A percentile compares a stretch with the other conserved stretches of the same genome.
These are phyloP conservation scores for Pseudozyma pruni DNA, from an alignment of 1,284 basidiomycete genomes.

Conservation along the genomic window DNA sequence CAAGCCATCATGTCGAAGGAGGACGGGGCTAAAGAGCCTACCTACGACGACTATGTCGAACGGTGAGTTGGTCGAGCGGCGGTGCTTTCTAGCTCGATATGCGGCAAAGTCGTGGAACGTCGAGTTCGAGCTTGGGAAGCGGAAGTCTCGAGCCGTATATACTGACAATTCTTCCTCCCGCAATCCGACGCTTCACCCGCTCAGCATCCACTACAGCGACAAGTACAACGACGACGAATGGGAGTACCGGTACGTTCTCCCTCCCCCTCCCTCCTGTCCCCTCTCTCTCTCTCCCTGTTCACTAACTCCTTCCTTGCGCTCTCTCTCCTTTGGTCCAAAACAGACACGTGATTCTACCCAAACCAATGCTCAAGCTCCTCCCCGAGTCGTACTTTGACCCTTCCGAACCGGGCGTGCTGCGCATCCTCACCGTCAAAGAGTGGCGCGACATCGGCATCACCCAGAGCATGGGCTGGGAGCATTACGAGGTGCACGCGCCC, in stretches of 20 bases:
- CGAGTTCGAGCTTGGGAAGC: no score
- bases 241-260: slow-evolving; percentile 73
- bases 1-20: slow-evolving; percentile 25
- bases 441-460: slow-evolving; percentile 96
- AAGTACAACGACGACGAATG: slow-evolving; percentile 71
- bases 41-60: slow-evolving; percentile 65
- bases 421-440: slow-evolving; percentile 84
- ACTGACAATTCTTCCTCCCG: not conserved
- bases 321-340: slow-evolving; percentile 69
- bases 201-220: slow-evolving; percentile 67
- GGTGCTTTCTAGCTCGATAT: not conserved
- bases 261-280: not conserved
- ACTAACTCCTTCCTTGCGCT: not conserved
- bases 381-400: slow-evolving; percentile 71
- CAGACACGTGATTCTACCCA: slow-evolving; percentile 67
- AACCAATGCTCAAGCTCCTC: slow-evolving; percentile 65
- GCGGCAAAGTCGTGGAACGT: no score
- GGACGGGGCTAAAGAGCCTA: slow-evolving; percentile 44
- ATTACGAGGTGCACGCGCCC: slow-evolving; percentile 87
- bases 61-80: slow-evolving; percentile 38
- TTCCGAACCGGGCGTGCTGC: slow-evolving; percentile 81
- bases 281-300: not conserved
- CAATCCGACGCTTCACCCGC: not conserved
- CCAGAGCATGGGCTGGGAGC: slow-evolving; percentile 95
- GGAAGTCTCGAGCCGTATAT: no score